Evolutionary conservation across 2,329 filamentous ascomycete genomes (phyloP).

Genomic region (Paracoccidioides lutzii): DNA sequence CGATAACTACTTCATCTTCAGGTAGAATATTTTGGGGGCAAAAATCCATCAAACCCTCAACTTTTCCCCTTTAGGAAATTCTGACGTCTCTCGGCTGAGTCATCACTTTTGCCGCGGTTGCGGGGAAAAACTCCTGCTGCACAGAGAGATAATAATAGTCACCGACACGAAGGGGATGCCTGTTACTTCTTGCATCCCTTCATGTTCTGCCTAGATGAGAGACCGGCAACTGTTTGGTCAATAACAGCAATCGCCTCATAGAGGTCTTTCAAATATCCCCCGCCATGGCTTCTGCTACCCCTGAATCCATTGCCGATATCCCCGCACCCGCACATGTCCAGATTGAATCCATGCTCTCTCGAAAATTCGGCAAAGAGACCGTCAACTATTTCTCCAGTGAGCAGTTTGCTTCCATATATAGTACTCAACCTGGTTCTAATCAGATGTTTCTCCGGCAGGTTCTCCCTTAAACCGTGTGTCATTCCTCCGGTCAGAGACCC

Average conservation of each 20-base stretch:
- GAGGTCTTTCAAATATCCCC: slow-evolving; percentile 39
- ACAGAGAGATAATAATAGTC: too few relatives aligned
- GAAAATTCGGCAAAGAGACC: slow-evolving; percentile 38
- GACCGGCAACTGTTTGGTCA: too few relatives aligned
- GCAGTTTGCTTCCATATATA: neutral
- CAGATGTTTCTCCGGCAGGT: slow-evolving; percentile 18
- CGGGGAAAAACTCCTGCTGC: too few relatives aligned
- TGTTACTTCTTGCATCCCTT: too few relatives aligned
- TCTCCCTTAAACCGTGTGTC: slow-evolving; percentile 39
- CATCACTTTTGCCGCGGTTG: too few relatives aligned
- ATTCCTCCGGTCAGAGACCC: slow-evolving; percentile 36
- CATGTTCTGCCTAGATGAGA: too few relatives aligned
- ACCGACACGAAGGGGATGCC: too few relatives aligned
- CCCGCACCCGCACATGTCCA: slow-evolving; percentile 46
- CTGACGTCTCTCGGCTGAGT: too few relatives aligned
- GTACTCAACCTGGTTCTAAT: neutral
- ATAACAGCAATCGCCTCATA: too few relatives aligned
- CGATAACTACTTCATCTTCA: too few relatives aligned
- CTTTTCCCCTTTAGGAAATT: neutral
- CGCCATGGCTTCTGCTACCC: slow-evolving; percentile 3
- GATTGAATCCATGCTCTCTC: slow-evolving; percentile 43
- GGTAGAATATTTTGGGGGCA: too few relatives aligned
- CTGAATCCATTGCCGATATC: slow-evolving; percentile 17
- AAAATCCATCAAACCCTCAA: neutral
- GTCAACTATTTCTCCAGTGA: slow-evolving; percentile 40